Evolutionary conservation across 2,329 filamentous ascomycete species (phyloP).

Genomic region (Ophiostoma ulmi): DNA sequence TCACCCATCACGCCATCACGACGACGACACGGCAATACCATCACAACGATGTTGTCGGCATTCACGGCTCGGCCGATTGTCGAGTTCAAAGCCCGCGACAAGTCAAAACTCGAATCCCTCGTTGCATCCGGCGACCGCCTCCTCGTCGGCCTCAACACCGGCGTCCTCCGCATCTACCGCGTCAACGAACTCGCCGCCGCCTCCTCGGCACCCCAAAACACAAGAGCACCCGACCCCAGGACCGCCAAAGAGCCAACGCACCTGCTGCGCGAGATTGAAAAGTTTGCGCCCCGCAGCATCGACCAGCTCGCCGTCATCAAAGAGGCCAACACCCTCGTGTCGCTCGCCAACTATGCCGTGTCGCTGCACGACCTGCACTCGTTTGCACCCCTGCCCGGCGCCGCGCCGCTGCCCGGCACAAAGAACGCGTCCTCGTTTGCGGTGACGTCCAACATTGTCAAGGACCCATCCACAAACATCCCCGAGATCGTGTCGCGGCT

Average conservation of each 20-base stretch:
- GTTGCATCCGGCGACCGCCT: constrained; percentile 89
- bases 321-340: constrained; percentile 85
- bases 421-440: constrained; percentile 88
- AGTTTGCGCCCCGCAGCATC: constrained; percentile 83
- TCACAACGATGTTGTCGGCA: constrained; percentile 79
- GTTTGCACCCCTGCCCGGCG: constrained; percentile 63
- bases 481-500: constrained; percentile 88
- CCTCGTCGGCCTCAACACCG: constrained; percentile 85
- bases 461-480: constrained; percentile 79
- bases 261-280: constrained; percentile 84
- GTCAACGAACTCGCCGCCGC: constrained; percentile 60
- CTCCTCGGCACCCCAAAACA: constrained; percentile 22
- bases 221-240: constrained; percentile 31
- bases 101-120: constrained; percentile 94
- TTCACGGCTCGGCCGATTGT: constrained; percentile 95
- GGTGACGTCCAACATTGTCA: constrained; percentile 91
- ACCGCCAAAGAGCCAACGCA: constrained; percentile 56
- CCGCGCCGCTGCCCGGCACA: constrained; percentile 69
- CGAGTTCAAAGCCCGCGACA: constrained; percentile 93
- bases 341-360: constrained; percentile 82
- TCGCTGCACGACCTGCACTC: constrained; percentile 84
- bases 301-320: constrained; percentile 95
- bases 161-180: constrained; percentile 82
- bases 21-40: neutral
- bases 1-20: neutral